phyloP scores from a whole-genome alignment of 768 basidiomycete species.

The Phlebiopsis flavidoalba region DNA sequence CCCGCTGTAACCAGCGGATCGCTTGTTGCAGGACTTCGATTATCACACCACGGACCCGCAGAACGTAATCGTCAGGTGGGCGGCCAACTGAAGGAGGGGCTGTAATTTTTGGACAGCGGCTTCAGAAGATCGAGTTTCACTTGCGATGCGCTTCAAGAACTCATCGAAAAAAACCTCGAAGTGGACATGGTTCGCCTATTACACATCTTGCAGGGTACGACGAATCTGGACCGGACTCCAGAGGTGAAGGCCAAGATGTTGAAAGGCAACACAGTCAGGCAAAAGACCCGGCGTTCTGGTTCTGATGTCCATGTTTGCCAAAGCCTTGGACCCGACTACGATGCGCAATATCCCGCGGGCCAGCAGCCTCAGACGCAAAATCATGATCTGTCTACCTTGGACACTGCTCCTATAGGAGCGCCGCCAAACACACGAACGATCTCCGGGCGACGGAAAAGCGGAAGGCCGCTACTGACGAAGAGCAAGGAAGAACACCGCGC shows the following conservation, averaged over 20 bases:
- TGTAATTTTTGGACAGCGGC: background rate
- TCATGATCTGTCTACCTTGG: background rate
- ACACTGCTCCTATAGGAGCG: background rate
- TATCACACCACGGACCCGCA: background rate
- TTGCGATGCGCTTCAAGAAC: background rate
- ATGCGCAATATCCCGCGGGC: background rate
- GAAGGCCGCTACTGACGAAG: background rate
- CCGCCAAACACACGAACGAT: background rate
- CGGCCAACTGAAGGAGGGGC: background rate
- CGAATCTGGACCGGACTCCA: background rate
- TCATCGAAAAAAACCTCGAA: background rate
- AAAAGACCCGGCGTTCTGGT: background rate
- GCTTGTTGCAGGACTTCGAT: background rate
- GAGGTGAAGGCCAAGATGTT: background rate
- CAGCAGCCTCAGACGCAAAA: background rate
- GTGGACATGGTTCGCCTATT: background rate
- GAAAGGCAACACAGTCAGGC: background rate
- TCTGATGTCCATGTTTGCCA: background rate
- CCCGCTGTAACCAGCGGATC: background rate
- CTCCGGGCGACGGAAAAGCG: background rate
- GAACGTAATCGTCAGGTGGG: background rate
- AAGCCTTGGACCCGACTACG: background rate
- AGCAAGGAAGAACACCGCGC: background rate
- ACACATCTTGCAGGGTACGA: background rate
- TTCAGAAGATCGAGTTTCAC: background rate